Percentiles rank a stretch among this genome's conserved stretches.
These are phyloP conservation scores for Glycyrrhiza uralensis DNA, from an alignment of 306 rosid species.

Conservation along the genomic window DNA sequence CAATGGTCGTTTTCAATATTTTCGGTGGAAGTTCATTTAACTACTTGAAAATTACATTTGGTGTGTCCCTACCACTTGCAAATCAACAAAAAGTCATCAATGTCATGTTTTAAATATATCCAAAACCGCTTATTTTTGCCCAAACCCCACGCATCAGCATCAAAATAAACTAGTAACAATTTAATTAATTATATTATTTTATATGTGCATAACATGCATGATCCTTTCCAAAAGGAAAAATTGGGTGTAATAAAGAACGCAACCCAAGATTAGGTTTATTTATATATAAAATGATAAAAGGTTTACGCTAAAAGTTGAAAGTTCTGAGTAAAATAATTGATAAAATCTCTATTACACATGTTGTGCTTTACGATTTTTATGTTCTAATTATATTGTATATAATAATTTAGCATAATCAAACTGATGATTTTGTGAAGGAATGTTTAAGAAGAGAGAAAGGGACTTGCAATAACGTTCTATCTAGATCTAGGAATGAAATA, in stretches of 20 bases:
- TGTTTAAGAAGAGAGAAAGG: not conserved
- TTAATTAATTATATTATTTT: too few species aligned
- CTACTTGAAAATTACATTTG: not conserved
- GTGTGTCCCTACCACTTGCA: not conserved
- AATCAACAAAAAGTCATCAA: not conserved
- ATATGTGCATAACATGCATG: not conserved
- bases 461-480: not conserved
- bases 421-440: not conserved
- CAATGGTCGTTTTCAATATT: slow-evolving; percentile 24
- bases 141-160: not conserved
- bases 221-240: not conserved
- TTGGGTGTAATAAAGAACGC: not conserved
- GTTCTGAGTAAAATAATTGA: not conserved
- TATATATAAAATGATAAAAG: not conserved
- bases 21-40: not conserved
- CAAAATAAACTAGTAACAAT: not conserved
- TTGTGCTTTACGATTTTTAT: not conserved
- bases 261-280: not conserved
- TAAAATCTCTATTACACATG: not conserved
- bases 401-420: not conserved
- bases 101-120: not conserved
- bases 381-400: not conserved
- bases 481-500: not conserved
- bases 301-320: not conserved
- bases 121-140: not conserved